Evolutionary conservation across 2,329 filamentous ascomycete genomes (phyloP).

Genomic region (Pseudopithomyces chartarum): DNA sequence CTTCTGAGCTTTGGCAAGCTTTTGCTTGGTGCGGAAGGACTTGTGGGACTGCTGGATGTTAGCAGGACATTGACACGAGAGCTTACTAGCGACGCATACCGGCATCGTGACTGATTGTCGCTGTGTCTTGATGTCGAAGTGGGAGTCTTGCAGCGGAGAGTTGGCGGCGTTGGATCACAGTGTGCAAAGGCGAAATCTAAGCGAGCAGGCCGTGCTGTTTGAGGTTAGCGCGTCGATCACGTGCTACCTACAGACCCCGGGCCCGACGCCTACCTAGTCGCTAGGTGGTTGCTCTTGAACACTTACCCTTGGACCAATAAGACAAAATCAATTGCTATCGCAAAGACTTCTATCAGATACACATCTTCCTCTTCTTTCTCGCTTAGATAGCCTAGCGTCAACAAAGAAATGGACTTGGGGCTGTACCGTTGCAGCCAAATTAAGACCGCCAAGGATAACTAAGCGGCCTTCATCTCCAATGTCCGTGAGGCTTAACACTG

Average conservation of each 20-base stretch:
- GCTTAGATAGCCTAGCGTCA: neutral
- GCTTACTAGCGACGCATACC: conserved; percentile 31
- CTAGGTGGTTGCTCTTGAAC: too few relatives aligned
- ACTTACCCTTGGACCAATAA: too few relatives aligned
- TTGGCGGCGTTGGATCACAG: neutral
- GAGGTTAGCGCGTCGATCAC: neutral
- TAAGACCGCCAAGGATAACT: neutral
- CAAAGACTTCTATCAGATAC: neutral
- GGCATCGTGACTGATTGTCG: conserved; percentile 46
- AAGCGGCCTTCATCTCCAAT: neutral
- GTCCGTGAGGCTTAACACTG: neutral
- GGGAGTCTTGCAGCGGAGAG: conserved; percentile 24
- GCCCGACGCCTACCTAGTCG: neutral
- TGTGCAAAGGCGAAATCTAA: neutral
- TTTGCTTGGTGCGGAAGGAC: conserved; percentile 99
- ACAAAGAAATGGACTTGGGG: neutral
- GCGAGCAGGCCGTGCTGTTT: neutral
- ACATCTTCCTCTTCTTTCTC: neutral
- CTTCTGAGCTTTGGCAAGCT: conserved; percentile 99
- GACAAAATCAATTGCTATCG: too few relatives aligned
- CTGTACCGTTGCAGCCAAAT: neutral
- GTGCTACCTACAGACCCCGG: neutral
- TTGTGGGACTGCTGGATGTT: conserved; percentile 81
- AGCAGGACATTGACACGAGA: conserved; percentile 8
- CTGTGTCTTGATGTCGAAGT: conserved; percentile 42